Evolutionary conservation across 2,329 filamentous ascomycete species (phyloP).

Genomic region (Davidsoniella eucalypti): DNA sequence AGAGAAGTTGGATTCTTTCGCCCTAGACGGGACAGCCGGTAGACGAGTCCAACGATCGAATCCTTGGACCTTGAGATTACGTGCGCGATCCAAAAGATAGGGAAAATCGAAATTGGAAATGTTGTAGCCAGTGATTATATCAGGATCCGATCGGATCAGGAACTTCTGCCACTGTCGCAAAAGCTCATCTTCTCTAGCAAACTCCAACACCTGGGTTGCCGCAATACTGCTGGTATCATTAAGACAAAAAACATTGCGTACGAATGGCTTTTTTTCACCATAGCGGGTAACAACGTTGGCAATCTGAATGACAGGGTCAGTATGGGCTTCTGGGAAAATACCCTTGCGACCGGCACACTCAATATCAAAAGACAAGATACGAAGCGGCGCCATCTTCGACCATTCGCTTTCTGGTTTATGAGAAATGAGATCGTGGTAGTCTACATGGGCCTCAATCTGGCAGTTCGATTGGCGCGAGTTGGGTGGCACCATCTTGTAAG

Average conservation of each 20-base stretch:
- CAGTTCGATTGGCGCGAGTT: slow-evolving; percentile 71
- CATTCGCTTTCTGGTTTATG: slow-evolving; percentile 85
- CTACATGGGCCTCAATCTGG: slow-evolving; percentile 82
- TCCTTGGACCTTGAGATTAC: slow-evolving; percentile 57
- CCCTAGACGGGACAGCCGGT: slow-evolving; percentile 49
- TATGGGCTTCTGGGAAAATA: slow-evolving; percentile 82
- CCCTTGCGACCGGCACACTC: slow-evolving; percentile 96
- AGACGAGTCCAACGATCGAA: slow-evolving; percentile 85
- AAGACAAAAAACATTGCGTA: slow-evolving; percentile 90
- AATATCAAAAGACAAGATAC: slow-evolving; percentile 93
- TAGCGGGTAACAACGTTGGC: slow-evolving; percentile 90
- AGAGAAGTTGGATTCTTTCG: slow-evolving; percentile 72
- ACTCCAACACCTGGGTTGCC: slow-evolving; percentile 82
- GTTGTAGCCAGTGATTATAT: slow-evolving; percentile 98
- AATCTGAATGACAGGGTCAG: slow-evolving; percentile 94
- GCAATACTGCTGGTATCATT: slow-evolving; percentile 87
- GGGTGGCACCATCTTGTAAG: slow-evolving; percentile 53
- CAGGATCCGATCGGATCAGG: slow-evolving; percentile 74
- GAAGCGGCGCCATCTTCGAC: slow-evolving; percentile 92
- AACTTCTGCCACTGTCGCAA: slow-evolving; percentile 87
- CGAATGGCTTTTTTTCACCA: slow-evolving; percentile 87
- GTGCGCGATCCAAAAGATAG: slow-evolving; percentile 79
- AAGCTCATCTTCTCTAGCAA: slow-evolving; percentile 70
- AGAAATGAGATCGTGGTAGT: slow-evolving; percentile 68
- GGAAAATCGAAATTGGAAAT: slow-evolving; percentile 98